These are phyloP conservation scores for Acacia pycnantha DNA, from an alignment of 331 rosid genomes.

Conservation along the genomic window DNA sequence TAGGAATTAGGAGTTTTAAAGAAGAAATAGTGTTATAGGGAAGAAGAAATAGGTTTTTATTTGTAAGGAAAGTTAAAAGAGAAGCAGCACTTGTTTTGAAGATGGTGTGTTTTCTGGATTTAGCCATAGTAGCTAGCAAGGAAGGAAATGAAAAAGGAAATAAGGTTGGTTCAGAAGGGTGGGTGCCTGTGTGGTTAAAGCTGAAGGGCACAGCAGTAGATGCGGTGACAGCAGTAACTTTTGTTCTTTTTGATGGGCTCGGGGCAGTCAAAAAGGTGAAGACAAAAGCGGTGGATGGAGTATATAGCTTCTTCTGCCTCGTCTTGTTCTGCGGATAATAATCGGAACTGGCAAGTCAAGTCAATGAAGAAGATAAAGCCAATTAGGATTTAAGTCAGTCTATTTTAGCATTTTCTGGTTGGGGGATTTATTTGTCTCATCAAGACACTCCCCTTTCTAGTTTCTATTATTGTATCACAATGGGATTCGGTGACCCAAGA, in stretches of 20 bases:
- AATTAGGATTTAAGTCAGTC: background rate
- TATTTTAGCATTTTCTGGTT: background rate
- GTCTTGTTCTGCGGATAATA: background rate
- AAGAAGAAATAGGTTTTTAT: slow-evolving; percentile 20
- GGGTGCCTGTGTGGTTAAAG: background rate
- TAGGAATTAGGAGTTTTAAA: background rate
- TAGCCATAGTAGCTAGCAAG: background rate
- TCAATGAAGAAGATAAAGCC: background rate
- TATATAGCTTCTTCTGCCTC: background rate
- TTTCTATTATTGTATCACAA: background rate
- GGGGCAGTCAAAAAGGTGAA: background rate
- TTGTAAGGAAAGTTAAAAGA: slow-evolving; percentile 7
- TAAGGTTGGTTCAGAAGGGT: background rate
- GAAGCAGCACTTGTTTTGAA: background rate
- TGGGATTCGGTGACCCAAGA: slow-evolving; percentile 22
- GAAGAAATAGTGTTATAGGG: background rate
- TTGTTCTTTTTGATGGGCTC: slow-evolving; percentile 26
- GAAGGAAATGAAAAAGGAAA: background rate
- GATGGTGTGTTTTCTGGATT: background rate
- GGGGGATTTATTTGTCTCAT: background rate
- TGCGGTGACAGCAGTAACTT: slow-evolving; percentile 15
- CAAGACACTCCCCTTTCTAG: background rate
- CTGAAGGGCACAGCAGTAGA: background rate
- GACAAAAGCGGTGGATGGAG: slow-evolving; percentile 21
- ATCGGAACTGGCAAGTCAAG: too few species aligned